phyloP scores from a whole-genome alignment of 768 basidiomycete species.

The Boletus insuetus region DNA sequence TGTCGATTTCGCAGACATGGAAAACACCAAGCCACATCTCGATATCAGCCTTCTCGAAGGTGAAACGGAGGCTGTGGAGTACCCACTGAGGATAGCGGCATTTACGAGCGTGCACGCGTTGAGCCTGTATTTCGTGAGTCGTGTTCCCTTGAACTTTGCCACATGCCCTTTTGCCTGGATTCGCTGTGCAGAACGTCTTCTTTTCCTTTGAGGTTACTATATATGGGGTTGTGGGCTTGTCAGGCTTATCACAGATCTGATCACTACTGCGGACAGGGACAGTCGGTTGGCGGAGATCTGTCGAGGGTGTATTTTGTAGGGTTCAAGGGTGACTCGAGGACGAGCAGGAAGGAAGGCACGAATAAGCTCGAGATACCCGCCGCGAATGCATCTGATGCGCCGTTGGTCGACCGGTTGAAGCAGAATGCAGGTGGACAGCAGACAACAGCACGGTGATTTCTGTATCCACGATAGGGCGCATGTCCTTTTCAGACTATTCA shows the following conservation, averaged over 20 bases:
- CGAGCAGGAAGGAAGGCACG: conserved; percentile 53
- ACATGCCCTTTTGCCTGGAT: conserved; percentile 18
- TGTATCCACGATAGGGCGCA: conserved; percentile 3
- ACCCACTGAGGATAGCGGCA: conserved; percentile 72
- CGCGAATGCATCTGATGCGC: conserved; percentile 75
- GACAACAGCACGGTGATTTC: conserved; percentile 53
- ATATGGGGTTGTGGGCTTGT: conserved; percentile 11
- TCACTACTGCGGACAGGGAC: conserved; percentile 44
- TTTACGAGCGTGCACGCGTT: conserved; percentile 73
- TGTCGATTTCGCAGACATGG: conserved; percentile 74
- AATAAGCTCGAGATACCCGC: conserved; percentile 73
- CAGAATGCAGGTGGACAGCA: conserved; percentile 59
- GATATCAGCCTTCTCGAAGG: conserved; percentile 71
- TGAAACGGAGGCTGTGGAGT: conserved; percentile 66
- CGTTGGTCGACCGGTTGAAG: conserved; percentile 55
- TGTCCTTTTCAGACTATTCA: background rate
- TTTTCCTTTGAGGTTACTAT: conserved; percentile 21
- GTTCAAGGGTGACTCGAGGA: conserved; percentile 72
- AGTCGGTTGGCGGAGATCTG: conserved; percentile 61
- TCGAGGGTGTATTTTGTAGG: conserved; percentile 77
- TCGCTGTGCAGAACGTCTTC: too few relatives aligned
- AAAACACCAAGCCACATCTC: conserved; percentile 65
- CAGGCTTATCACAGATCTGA: conserved; percentile 14
- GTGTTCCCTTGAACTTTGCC: conserved; percentile 7
- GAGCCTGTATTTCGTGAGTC: conserved; percentile 77